Evolutionary conservation across 306 rosid species (phyloP), one percentile per base, ranked within the genome.

Genomic region (Rubus parviflorus): DNA sequence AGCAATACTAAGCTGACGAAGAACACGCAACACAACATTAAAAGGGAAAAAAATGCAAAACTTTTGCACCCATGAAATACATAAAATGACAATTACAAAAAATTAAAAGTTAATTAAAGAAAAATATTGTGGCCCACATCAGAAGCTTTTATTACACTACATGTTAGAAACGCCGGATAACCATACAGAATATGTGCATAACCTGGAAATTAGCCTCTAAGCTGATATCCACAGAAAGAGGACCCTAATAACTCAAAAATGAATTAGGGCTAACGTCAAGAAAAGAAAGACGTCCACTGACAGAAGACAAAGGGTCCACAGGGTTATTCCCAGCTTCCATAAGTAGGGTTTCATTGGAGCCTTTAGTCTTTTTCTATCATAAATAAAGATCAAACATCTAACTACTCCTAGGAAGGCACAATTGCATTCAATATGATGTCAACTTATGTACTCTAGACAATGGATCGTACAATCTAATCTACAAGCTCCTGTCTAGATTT

Each of bases 281-380:
- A 76, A 92, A 84, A 41, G 89, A 72, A 49, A 95, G 91, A 37
- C 89, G 96, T 46, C 89, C 87, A 12, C 86, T 88, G 35, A 82
- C 89, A 20, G 92, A 88, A 7, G 93, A 19, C 15, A 97, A 92
- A 76, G 92, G 95, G 75, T 85, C 90, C 45, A 77, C 25, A 20
- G 90, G 94, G 92, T 45, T 81, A 61, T 82, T 85, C n/a, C 95
- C 97, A 77, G 90, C 91, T 79, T 89, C 89, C 17, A 84, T 46
- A 69, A 90, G 90, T 73, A 84, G 86, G 17, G 82, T 81, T 76
- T 88, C 90, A 10, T 23, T 4, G 38, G 15, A 58, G 38, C 16
- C 16, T 58, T 58, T 58, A 8, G 15, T 4, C 65, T 58, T 23
- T 11, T 60, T 19, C 14, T 60, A 54, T 54, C 23, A 23, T 23